Percentiles rank a stretch among this genome's conserved stretches.
These are phyloP conservation scores for Gomphus bonarii DNA, from an alignment of 1,284 basidiomycete genomes.

Conservation along the genomic window DNA sequence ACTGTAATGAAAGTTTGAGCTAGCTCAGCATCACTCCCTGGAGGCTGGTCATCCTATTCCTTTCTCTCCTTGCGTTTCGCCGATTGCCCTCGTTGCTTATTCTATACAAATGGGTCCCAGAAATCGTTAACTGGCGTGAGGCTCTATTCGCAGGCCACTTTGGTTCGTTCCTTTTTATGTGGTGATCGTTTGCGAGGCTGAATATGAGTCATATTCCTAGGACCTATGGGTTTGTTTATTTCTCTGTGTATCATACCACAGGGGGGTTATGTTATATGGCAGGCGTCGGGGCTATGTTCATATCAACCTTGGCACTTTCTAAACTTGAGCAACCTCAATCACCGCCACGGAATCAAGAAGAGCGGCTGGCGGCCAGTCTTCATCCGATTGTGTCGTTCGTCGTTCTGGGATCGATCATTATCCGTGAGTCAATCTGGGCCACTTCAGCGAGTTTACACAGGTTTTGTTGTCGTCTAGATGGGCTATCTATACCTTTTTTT, in stretches of 20 bases:
- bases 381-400: conserved; percentile 79
- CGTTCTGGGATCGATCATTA: conserved; percentile 73
- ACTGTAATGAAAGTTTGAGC: conserved; percentile 25
- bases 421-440: conserved; percentile 41
- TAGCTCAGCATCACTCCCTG: conserved; percentile 64
- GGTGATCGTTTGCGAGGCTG: background rate
- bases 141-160: conserved; percentile 86
- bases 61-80: conserved; percentile 60
- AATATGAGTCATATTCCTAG: conserved; percentile 21
- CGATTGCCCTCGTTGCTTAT: conserved; percentile 68
- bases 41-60: conserved; percentile 57
- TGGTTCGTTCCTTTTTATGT: conserved; percentile 27
- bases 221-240: conserved; percentile 36
- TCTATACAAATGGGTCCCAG: conserved; percentile 76
- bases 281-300: conserved; percentile 80
- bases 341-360: conserved; percentile 56
- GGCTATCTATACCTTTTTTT: conserved; percentile 84
- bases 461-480: conserved; percentile 38
- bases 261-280: conserved; percentile 24
- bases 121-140: conserved; percentile 69
- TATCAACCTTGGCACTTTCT: conserved; percentile 66
- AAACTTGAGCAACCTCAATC: conserved; percentile 50
- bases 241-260: background rate
- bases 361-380: conserved; percentile 58
- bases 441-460: background rate